A percentile compares a stretch with the other conserved stretches of the same genome.
Evolutionary conservation across 345 rosid species (phyloP).

Genomic region (Sonneratia alba): DNA sequence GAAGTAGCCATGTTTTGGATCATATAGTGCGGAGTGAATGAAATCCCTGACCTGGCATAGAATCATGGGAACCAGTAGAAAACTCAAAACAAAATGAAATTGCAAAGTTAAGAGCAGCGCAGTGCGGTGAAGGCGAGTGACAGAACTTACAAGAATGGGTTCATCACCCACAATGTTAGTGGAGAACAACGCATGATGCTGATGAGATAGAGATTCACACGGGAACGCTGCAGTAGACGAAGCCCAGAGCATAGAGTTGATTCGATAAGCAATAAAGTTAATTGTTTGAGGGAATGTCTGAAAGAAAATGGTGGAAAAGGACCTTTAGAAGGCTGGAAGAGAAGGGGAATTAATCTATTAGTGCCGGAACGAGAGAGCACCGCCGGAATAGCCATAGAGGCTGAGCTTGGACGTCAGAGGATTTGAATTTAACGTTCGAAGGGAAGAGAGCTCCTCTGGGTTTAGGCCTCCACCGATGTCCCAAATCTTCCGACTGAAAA

Average conservation of each 20-base stretch:
- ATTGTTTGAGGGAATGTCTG: neutral
- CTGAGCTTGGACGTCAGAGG: neutral
- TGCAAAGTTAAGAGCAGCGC: neutral
- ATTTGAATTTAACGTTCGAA: neutral
- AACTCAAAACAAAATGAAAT: neutral
- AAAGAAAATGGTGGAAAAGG: neutral
- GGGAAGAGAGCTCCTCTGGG: neutral
- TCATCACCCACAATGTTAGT: conserved; percentile 49
- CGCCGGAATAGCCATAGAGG: neutral
- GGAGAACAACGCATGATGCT: conserved; percentile 42
- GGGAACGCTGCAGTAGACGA: conserved; percentile 26
- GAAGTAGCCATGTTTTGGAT: conserved; percentile 80
- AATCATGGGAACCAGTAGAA: neutral
- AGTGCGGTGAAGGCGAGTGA: neutral
- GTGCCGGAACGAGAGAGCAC: neutral
- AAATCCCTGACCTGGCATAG: conserved; percentile 72
- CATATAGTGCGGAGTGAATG: conserved; percentile 63
- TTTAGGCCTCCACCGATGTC: neutral
- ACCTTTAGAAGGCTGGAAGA: conserved; percentile 1
- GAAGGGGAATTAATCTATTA: conserved; percentile 1
- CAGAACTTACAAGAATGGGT: conserved; percentile 59
- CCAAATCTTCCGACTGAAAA: too few species aligned
- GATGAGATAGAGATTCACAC: conserved; percentile 15
- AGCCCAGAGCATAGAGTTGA: neutral
- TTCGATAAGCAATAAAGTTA: neutral